Base-by-base conservation (phyloP, 2,329 filamentous ascomycete species). In the Aspergillus phoenicis region DNA sequence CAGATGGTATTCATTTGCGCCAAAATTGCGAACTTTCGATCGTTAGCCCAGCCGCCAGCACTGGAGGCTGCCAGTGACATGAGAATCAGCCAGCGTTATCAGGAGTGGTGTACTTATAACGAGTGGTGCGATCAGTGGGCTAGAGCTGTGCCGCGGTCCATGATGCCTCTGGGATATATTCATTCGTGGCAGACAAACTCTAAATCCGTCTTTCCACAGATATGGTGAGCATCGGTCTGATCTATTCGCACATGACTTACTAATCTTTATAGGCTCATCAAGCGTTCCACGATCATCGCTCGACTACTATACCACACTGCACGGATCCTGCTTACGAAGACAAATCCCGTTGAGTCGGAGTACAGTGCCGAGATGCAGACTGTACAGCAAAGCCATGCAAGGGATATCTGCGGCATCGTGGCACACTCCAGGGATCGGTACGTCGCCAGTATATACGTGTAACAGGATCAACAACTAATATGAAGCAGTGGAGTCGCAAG, bases 281-380 rank as follows among this genome's bases (percentile, higher is more conserved):
- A 95, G 76, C 86, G 91, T 59, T 85, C 91, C 3, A 91, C 91
- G 3, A 88, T 95, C 33, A 85, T 96, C 26, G 91, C 91, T 4
- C 87, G 91, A 51, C 82, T 97, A 8, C 93, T 97, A 74, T 97
- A 96, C 72, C 93, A 97, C 72, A 95, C 91, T 0, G 88, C 91
- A 22, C 89, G 94, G 78, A 89, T 91, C 64, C 79, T 97, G 36
- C 84, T 97, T 5, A 87, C 90, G 3, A 91, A 94, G 67, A 88
- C 88, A 22, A 89, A 97, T 72, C 93, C 93, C 0, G 83, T 88
- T 39, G 81, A 85, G 10, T 79, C 83, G 7, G 82, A 86, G 39
- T 80, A 81, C 17, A 82, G 83, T 2, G 81, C 86, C 4, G 89
- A 92, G 62, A 91, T 94, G 85, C 85, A 84, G 51, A 81, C 84